Evolutionary conservation across 2,329 filamentous ascomycete genomes (phyloP).

Genomic region (Cryphonectria parasitica): DNA sequence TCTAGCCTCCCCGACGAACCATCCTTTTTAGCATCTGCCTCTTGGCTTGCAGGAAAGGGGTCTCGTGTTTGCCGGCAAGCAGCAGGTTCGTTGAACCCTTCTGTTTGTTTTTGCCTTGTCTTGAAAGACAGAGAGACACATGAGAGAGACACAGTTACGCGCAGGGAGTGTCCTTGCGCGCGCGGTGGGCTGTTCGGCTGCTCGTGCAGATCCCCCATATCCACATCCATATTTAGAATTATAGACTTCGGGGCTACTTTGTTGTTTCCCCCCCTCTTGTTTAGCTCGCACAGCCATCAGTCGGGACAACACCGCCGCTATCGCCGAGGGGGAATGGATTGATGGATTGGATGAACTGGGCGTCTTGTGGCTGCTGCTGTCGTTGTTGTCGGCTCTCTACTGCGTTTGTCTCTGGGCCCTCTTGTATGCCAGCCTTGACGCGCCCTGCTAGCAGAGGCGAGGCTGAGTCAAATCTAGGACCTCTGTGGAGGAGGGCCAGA

Average conservation of each 20-base stretch:
- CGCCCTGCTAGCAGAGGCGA: not conserved
- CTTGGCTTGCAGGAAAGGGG: not conserved
- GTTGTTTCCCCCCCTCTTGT: not conserved
- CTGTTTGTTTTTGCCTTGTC: no score
- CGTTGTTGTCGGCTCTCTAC: not conserved
- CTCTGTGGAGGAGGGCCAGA: not conserved
- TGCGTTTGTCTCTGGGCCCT: not conserved
- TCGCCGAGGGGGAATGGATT: not conserved
- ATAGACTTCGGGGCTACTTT: not conserved
- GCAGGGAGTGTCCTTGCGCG: not conserved
- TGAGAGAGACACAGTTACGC: not conserved
- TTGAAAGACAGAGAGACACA: not conserved
- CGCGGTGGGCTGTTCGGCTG: not conserved
- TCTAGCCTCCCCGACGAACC: constrained; percentile 5
- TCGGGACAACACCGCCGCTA: not conserved
- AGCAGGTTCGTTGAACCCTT: not conserved
- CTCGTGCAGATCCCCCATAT: not conserved
- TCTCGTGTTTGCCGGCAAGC: not conserved
- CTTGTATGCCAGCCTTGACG: no score
- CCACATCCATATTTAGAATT: not conserved
- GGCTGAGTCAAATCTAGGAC: not conserved
- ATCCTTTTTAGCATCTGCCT: not conserved
- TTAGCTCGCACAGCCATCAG: not conserved
- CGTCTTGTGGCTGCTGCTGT: no score
- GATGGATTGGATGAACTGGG: no score